Evolutionary conservation across 2,329 filamentous ascomycete genomes (phyloP).

Genomic region (Knoxdaviesia capensis): DNA sequence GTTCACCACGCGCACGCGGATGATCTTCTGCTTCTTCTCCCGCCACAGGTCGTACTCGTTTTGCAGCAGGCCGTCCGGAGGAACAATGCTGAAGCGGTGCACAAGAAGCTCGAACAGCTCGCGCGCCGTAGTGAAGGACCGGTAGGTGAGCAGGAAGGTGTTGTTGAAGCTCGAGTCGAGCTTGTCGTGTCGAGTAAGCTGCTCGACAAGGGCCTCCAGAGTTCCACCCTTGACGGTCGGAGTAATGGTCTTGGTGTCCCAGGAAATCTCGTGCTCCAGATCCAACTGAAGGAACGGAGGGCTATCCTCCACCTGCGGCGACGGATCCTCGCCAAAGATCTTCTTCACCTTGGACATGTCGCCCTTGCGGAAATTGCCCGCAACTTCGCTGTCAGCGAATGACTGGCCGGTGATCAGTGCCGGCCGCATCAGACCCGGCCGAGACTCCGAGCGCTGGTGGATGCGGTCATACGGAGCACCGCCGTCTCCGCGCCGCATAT

Average conservation of each 20-base stretch:
- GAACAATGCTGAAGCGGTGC: slow-evolving; percentile 79
- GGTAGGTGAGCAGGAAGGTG: slow-evolving; percentile 90
- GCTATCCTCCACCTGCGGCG: slow-evolving; percentile 48
- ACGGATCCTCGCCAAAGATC: slow-evolving; percentile 44
- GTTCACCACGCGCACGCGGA: slow-evolving; percentile 89
- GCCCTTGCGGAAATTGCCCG: slow-evolving; percentile 34
- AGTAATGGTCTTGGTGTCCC: slow-evolving; percentile 61
- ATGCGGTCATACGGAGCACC: slow-evolving; percentile 31
- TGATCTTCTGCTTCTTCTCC: slow-evolving; percentile 87
- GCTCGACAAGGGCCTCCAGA: slow-evolving; percentile 73
- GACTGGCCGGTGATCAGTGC: slow-evolving; percentile 36
- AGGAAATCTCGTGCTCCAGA: slow-evolving; percentile 72
- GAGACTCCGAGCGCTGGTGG: slow-evolving; percentile 37
- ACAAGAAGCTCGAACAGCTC: slow-evolving; percentile 89
- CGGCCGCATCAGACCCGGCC: slow-evolving; percentile 20
- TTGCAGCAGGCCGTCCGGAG: slow-evolving; percentile 58
- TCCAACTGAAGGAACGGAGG: slow-evolving; percentile 75
- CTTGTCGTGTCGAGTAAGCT: slow-evolving; percentile 88
- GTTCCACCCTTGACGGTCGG: slow-evolving; percentile 76
- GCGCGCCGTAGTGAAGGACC: slow-evolving; percentile 77
- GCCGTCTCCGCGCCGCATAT: slow-evolving; percentile 19
- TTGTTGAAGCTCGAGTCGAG: slow-evolving; percentile 92
- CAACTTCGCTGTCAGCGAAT: slow-evolving; percentile 39
- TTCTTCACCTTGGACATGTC: slow-evolving; percentile 45
- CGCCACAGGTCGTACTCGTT: slow-evolving; percentile 73